Base-by-base conservation (phyloP, 1,284 basidiomycete species). In the Apiotrichum akiyoshidainum region DNA sequence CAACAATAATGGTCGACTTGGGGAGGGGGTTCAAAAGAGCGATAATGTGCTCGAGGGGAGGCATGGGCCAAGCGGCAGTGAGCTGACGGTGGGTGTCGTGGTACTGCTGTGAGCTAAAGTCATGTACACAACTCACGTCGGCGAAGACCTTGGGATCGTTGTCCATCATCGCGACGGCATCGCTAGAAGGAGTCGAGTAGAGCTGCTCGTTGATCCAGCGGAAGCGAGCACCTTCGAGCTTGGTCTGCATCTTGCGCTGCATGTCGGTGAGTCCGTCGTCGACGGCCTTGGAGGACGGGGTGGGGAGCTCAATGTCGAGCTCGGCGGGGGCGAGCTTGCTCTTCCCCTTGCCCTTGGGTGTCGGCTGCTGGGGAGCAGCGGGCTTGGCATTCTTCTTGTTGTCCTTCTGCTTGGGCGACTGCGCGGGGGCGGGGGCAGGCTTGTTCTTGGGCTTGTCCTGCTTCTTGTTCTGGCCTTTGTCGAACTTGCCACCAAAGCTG, bases 171-270 rank as follows among this genome's bases (percentile, higher is more conserved):
- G 84, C 79, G 58, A 84, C 83, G 8, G 91, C 90, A 53, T 87
- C 82, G 26, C 76, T 78, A 64, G 91, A 91, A 57, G 85, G 83
- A 2, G 86, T 88, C 65, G 90, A 90, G 79, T 95, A 96, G 26
- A 96, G 79, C 49, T 83, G 83, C 78, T 94, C 92, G 71, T 95
- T 96, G 65, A 93, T 88, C 80, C 87, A 84, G 89, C 91, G 84
- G 76, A 94, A 94, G 33, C 87, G 84, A 16, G 91, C 90, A 1
- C 91, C 91, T 60, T 89, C 87, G 45, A 94, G 76, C 65, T 84
- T 89, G 48, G 86, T 80, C 74, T 85, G 89, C 84, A 93, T 88
- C 31, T 77, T 80, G 54, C 82, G 82, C 72, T 94, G 91, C 68
- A 93, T 78, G 13, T 82, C 75, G 6, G 91, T 93, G 50, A 92